Conservation (phyloP, 2,329 filamentous ascomycete species). For the Trichoderma oligosporum region DNA sequence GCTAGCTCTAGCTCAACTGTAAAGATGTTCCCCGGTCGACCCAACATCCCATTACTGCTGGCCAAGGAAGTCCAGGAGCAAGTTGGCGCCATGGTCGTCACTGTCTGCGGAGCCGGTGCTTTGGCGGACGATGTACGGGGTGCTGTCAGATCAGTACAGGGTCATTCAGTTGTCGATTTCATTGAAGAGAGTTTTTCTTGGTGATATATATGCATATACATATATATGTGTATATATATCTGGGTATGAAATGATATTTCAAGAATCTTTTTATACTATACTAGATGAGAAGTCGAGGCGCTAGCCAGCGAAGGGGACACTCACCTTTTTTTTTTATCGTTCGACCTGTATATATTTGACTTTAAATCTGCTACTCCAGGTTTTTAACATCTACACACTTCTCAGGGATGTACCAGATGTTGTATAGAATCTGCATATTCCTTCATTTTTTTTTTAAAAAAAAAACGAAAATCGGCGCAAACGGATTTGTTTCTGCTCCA, state of each 20-base stretch:
- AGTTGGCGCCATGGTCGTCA: conserved; percentile 83
- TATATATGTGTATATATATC: not conserved
- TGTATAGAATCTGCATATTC: conserved; percentile 19
- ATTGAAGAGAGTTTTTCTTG: conserved; percentile 74
- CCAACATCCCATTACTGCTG: conserved; percentile 75
- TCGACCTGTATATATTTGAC: conserved; percentile 31
- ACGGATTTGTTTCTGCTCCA: conserved; percentile 6
- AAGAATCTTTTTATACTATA: conserved; percentile 11
- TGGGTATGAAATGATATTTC: conserved; percentile 11
- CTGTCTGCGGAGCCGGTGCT: conserved; percentile 71
- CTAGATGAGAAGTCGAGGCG: conserved; percentile 11
- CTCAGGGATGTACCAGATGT: conserved; percentile 16
- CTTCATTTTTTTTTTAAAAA: not conserved
- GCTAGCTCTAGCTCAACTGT: conserved; percentile 73
- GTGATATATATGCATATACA: conserved; percentile 34
- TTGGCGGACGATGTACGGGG: conserved; percentile 72
- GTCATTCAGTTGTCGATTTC: conserved; percentile 65
- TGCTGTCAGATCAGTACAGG: conserved; percentile 61
- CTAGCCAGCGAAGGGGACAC: not conserved
- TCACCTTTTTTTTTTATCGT: conserved; percentile 21
- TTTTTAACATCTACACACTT: conserved; percentile 23
- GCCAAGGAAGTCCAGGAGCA: conserved; percentile 77
- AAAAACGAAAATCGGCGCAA: conserved; percentile 1
- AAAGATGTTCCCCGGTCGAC: conserved; percentile 87
- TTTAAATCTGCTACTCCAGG: conserved; percentile 18